Evolutionary conservation across 352 stramenopile species (phyloP).

Genomic region (Thraustochytrium striatum): DNA sequence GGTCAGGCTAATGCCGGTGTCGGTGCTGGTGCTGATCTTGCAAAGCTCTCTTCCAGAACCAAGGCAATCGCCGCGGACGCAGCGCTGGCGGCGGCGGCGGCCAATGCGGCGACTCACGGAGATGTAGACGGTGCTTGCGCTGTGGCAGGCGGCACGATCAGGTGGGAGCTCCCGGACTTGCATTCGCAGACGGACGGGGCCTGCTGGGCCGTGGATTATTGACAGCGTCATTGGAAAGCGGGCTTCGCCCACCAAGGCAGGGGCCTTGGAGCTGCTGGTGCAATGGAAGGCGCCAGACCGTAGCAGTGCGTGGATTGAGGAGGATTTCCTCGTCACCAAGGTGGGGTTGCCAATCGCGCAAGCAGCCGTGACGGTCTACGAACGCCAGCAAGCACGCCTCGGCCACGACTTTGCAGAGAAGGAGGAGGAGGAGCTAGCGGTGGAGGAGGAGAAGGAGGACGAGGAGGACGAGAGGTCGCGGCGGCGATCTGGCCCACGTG

Average conservation of each 20-base stretch:
- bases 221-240: constrained; percentile 6
- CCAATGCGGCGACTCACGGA: too few relatives aligned
- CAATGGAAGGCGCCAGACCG: background rate
- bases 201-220: too few relatives aligned
- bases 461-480: background rate
- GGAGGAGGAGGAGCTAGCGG: background rate
- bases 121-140: too few relatives aligned
- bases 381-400: background rate
- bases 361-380: background rate
- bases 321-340: background rate
- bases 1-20: too few relatives aligned
- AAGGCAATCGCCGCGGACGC: too few relatives aligned
- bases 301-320: background rate
- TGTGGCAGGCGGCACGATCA: too few relatives aligned
- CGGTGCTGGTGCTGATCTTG: too few relatives aligned
- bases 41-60: too few relatives aligned
- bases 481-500: too few relatives aligned
- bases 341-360: background rate
- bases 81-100: too few relatives aligned
- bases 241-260: background rate
- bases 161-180: too few relatives aligned
- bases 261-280: constrained; percentile 20
- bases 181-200: too few relatives aligned
- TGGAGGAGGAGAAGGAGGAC: background rate
- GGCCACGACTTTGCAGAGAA: background rate